These are phyloP conservation scores for Petasospora fabianii DNA, from an alignment of 1,139 yeast species.

Conservation along the genomic window DNA sequence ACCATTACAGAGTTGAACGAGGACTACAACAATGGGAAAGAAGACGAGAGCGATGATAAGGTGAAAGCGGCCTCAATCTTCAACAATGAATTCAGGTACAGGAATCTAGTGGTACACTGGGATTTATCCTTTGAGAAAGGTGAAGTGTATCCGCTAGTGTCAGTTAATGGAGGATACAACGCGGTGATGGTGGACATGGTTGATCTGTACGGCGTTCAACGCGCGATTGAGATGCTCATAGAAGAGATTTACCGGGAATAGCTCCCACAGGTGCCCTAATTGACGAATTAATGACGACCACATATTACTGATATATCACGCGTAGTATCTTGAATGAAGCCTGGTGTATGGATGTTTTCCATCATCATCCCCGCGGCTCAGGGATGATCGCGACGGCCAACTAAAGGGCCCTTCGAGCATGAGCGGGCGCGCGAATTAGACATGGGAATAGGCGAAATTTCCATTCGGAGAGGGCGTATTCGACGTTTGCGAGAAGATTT, in stretches of 20 bases:
- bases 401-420: neutral
- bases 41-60: neutral
- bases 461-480: too few relatives aligned
- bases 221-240: slow-evolving; percentile 6
- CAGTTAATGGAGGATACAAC: slow-evolving; percentile 11
- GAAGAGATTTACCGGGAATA: slow-evolving; percentile 1
- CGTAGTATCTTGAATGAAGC: neutral
- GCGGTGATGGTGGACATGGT: slow-evolving; percentile 12
- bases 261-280: too few relatives aligned
- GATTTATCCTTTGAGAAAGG: slow-evolving; percentile 8
- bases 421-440: neutral
- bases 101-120: slow-evolving; percentile 4
- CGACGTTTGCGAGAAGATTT: too few relatives aligned
- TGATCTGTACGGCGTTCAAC: slow-evolving; percentile 9
- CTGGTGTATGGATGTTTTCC: slow-evolving; percentile 9
- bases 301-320: too few relatives aligned
- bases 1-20: slow-evolving; percentile 9
- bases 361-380: neutral
- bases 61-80: neutral
- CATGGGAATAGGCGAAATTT: too few relatives aligned
- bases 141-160: slow-evolving; percentile 9
- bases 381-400: neutral
- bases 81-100: slow-evolving; percentile 5
- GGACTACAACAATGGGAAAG: neutral
- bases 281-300: neutral